A percentile compares a stretch with the other conserved stretches of the same genome.
Conservation (phyloP, 495 filamentous ascomycete species). For the Neurospora sp. region DNA sequence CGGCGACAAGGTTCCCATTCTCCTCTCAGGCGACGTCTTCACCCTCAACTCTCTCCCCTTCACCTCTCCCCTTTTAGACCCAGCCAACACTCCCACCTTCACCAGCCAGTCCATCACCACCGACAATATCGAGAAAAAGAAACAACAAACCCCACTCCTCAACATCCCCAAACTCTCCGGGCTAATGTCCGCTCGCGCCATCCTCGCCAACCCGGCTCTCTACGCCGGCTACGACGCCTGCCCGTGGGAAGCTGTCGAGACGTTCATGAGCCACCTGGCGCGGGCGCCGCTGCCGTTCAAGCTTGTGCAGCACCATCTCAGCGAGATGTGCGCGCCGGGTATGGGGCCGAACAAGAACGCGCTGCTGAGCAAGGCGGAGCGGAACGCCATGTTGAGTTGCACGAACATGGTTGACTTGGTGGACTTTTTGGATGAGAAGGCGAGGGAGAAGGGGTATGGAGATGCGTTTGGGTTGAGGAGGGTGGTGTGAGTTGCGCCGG, state of each 20-base stretch:
- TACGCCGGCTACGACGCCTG: slow-evolving; percentile 45
- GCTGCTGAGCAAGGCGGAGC: slow-evolving; percentile 42
- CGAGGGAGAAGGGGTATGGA: slow-evolving; percentile 16
- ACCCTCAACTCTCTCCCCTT: slow-evolving; percentile 35
- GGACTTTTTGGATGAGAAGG: slow-evolving; percentile 47
- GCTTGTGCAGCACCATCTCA: slow-evolving; percentile 51
- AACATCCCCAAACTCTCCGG: slow-evolving; percentile 32
- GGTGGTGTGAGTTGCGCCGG: not conserved
- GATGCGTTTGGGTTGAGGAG: slow-evolving; percentile 3
- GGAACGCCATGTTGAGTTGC: slow-evolving; percentile 38
- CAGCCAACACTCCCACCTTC: slow-evolving; percentile 12
- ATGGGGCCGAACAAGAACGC: slow-evolving; percentile 33
- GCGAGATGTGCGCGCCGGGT: slow-evolving; percentile 51
- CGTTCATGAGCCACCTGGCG: slow-evolving; percentile 44
- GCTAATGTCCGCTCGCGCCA: slow-evolving; percentile 55
- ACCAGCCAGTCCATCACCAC: slow-evolving; percentile 20
- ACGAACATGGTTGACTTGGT: slow-evolving; percentile 46
- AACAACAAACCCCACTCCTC: not conserved
- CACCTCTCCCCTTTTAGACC: slow-evolving; percentile 23
- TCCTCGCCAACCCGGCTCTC: slow-evolving; percentile 52
- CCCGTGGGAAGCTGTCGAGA: slow-evolving; percentile 49
- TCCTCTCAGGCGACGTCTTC: slow-evolving; percentile 56
- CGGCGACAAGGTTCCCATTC: slow-evolving; percentile 38
- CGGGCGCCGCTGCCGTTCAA: slow-evolving; percentile 46
- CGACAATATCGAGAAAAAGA: not conserved